These are phyloP conservation scores for Rubia yunnanensis DNA, from an alignment of 257 asterid genomes.

Conservation along the genomic window DNA sequence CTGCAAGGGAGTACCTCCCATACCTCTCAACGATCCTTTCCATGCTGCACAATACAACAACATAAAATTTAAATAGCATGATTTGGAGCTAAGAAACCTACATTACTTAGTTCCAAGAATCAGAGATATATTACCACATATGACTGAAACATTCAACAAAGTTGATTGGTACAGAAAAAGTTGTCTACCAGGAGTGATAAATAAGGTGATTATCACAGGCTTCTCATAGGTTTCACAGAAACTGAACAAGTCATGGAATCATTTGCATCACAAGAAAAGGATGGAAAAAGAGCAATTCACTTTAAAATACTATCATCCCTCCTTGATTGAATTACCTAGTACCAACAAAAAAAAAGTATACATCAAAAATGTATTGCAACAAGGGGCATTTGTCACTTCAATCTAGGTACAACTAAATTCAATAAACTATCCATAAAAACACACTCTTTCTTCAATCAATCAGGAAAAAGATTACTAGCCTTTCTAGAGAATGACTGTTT, in stretches of 20 bases:
- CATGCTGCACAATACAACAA: slow-evolving; percentile 42
- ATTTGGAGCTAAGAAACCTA: neutral
- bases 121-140: too few relatives aligned
- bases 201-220: neutral
- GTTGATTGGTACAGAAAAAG: too few relatives aligned
- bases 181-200: too few relatives aligned
- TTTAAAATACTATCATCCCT: neutral
- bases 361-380: too few relatives aligned
- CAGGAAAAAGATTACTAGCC: neutral
- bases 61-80: neutral
- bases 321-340: neutral
- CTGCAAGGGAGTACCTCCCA: slow-evolving; percentile 65
- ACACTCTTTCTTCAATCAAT: neutral
- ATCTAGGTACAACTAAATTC: neutral
- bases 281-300: too few relatives aligned
- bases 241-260: neutral
- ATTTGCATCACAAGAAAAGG: neutral
- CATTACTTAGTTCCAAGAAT: too few relatives aligned
- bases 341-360: neutral
- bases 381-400: too few relatives aligned
- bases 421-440: neutral
- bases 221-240: neutral
- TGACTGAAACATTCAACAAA: neutral
- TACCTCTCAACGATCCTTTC: slow-evolving; percentile 78
- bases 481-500: neutral